These are phyloP conservation scores for Yarrowia bubula DNA, from an alignment of 805 yeast genomes.

Conservation along the genomic window DNA sequence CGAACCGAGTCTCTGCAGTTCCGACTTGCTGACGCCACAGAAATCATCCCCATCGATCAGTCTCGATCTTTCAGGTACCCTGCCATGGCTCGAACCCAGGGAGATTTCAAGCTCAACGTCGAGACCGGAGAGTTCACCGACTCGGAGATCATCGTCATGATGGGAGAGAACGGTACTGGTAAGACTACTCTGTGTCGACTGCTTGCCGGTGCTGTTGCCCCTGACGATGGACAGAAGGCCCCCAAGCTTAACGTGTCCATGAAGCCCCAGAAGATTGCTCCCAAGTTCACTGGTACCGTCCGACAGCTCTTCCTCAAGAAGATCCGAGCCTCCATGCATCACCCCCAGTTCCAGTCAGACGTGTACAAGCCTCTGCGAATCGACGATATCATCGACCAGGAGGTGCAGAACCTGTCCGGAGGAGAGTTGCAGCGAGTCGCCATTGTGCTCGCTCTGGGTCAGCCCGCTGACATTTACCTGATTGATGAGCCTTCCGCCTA, in stretches of 20 bases:
- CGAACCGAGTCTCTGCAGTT: slow-evolving; percentile 95
- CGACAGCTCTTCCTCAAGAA: slow-evolving; percentile 96
- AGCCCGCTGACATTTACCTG: slow-evolving; percentile 91
- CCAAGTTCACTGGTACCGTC: slow-evolving; percentile 97
- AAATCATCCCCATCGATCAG: slow-evolving; percentile 70
- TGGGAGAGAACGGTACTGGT: slow-evolving; percentile 99
- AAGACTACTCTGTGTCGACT: slow-evolving; percentile 96
- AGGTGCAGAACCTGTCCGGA: slow-evolving; percentile 96
- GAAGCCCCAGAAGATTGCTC: slow-evolving; percentile 99
- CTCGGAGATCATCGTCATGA: slow-evolving; percentile 96
- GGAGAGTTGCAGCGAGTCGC: slow-evolving; percentile 99
- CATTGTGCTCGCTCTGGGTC: slow-evolving; percentile 89
- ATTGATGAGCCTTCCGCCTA: slow-evolving; percentile 99
- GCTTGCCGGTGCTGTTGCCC: slow-evolving; percentile 87
- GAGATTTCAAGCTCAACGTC: slow-evolving; percentile 84
- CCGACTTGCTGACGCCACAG: slow-evolving; percentile 82
- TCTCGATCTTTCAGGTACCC: slow-evolving; percentile 78
- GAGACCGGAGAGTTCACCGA: slow-evolving; percentile 90
- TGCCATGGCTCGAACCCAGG: slow-evolving; percentile 83
- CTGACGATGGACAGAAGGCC: slow-evolving; percentile 75
- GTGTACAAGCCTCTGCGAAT: slow-evolving; percentile 93
- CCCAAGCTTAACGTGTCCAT: slow-evolving; percentile 91
- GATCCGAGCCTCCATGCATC: slow-evolving; percentile 88
- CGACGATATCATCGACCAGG: slow-evolving; percentile 94
- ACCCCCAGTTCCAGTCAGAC: slow-evolving; percentile 97